These are phyloP conservation scores for Erodium maritimum DNA, from an alignment of 345 rosid genomes.

Conservation along the genomic window DNA sequence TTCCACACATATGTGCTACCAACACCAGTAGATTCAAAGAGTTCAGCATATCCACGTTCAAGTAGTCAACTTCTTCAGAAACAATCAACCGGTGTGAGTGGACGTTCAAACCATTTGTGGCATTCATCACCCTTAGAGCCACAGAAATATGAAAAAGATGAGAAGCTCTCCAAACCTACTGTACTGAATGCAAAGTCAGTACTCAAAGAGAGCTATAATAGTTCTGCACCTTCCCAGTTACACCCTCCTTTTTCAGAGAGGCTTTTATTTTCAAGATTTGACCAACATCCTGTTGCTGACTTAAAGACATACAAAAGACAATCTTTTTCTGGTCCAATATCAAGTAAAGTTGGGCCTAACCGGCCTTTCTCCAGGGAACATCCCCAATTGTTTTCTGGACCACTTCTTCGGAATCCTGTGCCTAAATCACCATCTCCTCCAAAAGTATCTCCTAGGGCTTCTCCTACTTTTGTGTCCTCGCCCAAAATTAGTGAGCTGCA, in stretches of 20 bases:
- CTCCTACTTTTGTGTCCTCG: constrained; percentile 63
- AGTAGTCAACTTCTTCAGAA: constrained; percentile 22
- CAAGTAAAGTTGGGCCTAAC: constrained; percentile 38
- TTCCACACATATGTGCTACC: constrained; percentile 78
- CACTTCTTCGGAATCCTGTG: constrained; percentile 43
- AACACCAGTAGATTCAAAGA: constrained; percentile 59
- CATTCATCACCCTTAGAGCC: constrained; percentile 74
- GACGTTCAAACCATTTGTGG: constrained; percentile 29
- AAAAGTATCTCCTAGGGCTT: constrained; percentile 50
- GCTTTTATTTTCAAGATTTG: constrained; percentile 32
- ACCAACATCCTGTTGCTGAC: constrained; percentile 23
- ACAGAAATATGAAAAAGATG: constrained; percentile 20
- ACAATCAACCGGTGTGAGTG: constrained; percentile 25
- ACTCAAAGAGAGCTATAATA: constrained; percentile 52
- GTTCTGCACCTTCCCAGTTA: constrained; percentile 22
- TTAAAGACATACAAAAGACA: constrained; percentile 48
- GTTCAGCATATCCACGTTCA: constrained; percentile 25
- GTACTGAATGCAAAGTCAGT: constrained; percentile 21
- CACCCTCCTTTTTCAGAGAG: constrained; percentile 60
- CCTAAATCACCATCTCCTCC: constrained; percentile 44
- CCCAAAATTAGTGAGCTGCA: constrained; percentile 94
- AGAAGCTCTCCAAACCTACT: constrained; percentile 30
- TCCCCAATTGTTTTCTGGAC: constrained; percentile 55
- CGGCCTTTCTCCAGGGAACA: constrained; percentile 30
- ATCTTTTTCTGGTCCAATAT: constrained; percentile 70